Percentiles rank a stretch among this genome's conserved stretches.
Evolutionary conservation across 2,329 filamentous ascomycete species (phyloP).

Genomic region (Pseudogymnoascus sp.): DNA sequence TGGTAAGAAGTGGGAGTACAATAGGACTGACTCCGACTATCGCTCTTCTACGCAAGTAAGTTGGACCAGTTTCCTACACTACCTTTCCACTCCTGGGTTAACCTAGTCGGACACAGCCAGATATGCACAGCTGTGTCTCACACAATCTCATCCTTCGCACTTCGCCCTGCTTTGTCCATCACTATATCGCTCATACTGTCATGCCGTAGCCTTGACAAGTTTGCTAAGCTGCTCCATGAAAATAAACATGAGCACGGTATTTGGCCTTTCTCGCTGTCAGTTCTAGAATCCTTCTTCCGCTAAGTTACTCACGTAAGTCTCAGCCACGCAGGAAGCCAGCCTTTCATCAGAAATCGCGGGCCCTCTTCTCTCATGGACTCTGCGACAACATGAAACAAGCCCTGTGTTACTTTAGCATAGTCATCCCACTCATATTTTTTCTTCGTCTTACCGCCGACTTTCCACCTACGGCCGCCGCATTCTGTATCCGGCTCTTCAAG

Average conservation of each 20-base stretch:
- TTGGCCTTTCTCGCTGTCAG: conserved; percentile 29
- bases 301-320: conserved; percentile 32
- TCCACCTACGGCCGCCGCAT: conserved; percentile 21
- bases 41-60: not conserved
- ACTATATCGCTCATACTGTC: not conserved
- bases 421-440: not conserved
- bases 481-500: conserved; percentile 37
- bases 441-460: conserved; percentile 14
- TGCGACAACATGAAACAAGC: conserved; percentile 30
- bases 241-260: conserved; percentile 39
- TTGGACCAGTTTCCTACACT: not conserved
- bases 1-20: not conserved
- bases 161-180: not conserved
- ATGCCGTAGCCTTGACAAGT: conserved; percentile 18
- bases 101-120: not conserved
- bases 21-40: not conserved
- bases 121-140: not conserved
- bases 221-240: conserved; percentile 38
- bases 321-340: conserved; percentile 39
- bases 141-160: not conserved
- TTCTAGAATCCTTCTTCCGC: not conserved
- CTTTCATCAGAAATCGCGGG: conserved; percentile 36
- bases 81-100: not conserved
- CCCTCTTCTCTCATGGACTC: conserved; percentile 33
- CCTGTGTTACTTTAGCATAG: conserved; percentile 18